Evolutionary conservation across 2,329 filamentous ascomycete species (phyloP), one percentile per base, ranked within the genome.

Genomic region (Cadophora gregata): DNA sequence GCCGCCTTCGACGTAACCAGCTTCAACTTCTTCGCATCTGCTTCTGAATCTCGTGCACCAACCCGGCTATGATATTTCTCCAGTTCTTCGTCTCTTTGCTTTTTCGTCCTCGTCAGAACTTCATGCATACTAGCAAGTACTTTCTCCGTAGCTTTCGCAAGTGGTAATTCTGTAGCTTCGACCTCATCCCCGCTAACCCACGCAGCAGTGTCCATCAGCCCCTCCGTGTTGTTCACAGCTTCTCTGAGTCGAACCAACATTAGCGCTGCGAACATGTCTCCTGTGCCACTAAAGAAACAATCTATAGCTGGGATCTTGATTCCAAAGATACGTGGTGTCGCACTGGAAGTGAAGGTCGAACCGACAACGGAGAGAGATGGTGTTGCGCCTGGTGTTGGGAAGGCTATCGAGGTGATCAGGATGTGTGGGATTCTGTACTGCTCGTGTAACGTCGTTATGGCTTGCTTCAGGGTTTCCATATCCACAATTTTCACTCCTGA

Each of bases 261-360:
- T 55, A 99, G 84, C 8, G 95, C 95, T 33, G 93, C 95, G 77
- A 99, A 98, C 95, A 99, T 97, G 81, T 99, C 96, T 56, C 96
- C 96, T 0, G 96, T 98, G 48, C 96, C 96, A 74, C 91, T 93
- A 80, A 98, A 99, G 83, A 96, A 97, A 80, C 93, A 92, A 76
- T 97, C 92, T 67, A 97, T 89, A 31, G 90, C 87, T 0, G 95
- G 93, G 65, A 97, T 93, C 64, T 91, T 88, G 75, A 98, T 90
- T 75, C 90, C 89, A 83, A 98, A 99, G 62, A 95, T 85, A n/a
- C 96, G 90, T 0, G 95, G 88, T 50, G 83, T 83, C 70, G 88
- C 86, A 63, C 84, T 80, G 1, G 83, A 83, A 2, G 86, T 89
- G 76, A 89, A 89, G 21, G 89, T 93, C 12, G 92, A 94, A 64